Conservation (phyloP, 2,329 filamentous ascomycete species). For the Diaporthe citri region DNA sequence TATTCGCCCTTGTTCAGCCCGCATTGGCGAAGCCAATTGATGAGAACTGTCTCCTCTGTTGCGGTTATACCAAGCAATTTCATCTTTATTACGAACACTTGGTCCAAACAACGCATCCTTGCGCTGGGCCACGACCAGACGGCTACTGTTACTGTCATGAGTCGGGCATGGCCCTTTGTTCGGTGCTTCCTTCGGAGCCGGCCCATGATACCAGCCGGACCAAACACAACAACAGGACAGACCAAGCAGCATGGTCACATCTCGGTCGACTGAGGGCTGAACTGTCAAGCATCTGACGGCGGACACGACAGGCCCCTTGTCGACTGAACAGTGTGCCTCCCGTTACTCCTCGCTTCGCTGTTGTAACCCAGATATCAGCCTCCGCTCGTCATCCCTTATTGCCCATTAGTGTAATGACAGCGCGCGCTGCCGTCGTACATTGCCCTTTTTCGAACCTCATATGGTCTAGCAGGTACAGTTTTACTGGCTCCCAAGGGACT, state of each 20-base stretch:
- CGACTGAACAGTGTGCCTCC: neutral
- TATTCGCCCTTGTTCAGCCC: constrained; percentile 1
- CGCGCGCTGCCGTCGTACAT: constrained; percentile 21
- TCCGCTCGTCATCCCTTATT: constrained; percentile 20
- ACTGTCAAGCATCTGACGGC: neutral
- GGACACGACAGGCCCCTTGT: constrained; percentile 6
- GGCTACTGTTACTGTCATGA: constrained; percentile 13
- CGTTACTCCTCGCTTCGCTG: neutral
- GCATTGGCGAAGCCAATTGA: constrained; percentile 25
- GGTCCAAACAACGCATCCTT: constrained; percentile 13
- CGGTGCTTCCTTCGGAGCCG: constrained; percentile 25
- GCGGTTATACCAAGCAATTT: constrained; percentile 24
- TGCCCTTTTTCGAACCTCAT: constrained; percentile 12
- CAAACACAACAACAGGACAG: constrained; percentile 18
- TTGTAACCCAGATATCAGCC: constrained; percentile 1
- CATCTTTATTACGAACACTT: constrained; percentile 15
- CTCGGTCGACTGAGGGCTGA: constrained; percentile 4
- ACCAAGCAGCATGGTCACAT: constrained; percentile 4
- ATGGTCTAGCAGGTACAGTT: constrained; percentile 24
- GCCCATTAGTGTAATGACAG: constrained; percentile 25
- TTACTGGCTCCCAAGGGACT: constrained; percentile 18
- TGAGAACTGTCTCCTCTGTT: neutral
- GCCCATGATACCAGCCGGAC: neutral
- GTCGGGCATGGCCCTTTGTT: constrained; percentile 20
- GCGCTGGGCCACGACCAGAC: constrained; percentile 17